A percentile compares a stretch with the other conserved stretches of the same genome.
Conservation (phyloP, 1,139 yeast species). For the Trichomonascaceae sp. region DNA sequence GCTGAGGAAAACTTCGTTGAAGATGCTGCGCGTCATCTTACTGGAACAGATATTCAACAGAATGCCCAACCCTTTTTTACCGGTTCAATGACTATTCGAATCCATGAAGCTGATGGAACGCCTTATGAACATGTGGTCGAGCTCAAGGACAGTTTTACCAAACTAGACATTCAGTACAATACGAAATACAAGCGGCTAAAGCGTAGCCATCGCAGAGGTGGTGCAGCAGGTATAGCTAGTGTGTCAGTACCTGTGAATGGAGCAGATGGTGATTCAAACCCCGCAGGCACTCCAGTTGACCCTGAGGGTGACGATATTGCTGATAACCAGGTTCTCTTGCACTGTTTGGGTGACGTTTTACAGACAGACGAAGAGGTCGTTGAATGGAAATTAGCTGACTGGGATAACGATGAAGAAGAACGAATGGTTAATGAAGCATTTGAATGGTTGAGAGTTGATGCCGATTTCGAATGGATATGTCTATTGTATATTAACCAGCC, state of each 20-base stretch:
- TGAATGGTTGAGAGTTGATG: conserved; percentile 96
- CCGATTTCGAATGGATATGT: conserved; percentile 97
- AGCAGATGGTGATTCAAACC: conserved; percentile 2
- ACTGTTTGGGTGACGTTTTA: conserved; percentile 75
- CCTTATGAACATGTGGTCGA: conserved; percentile 98
- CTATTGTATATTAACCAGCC: conserved; percentile 77
- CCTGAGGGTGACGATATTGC: conserved; percentile 28
- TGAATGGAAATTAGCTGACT: conserved; percentile 72
- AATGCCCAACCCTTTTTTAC: conserved; percentile 30
- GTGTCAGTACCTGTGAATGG: conserved; percentile 12
- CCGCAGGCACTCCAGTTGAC: conserved; percentile 8
- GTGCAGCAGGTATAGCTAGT: conserved; percentile 5
- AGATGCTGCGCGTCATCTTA: conserved; percentile 33
- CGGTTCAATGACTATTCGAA: conserved; percentile 95
- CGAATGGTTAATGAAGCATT: conserved; percentile 73
- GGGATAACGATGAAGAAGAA: conserved; percentile 68
- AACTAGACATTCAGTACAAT: conserved; percentile 88
- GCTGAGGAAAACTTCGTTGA: conserved; percentile 35
- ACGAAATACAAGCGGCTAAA: conserved; percentile 76
- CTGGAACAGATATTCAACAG: conserved; percentile 21
- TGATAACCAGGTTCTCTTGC: conserved; percentile 36
- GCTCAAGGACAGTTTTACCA: conserved; percentile 75
- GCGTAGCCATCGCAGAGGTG: conserved; percentile 46
- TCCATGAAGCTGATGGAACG: conserved; percentile 98
- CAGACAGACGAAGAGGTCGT: conserved; percentile 52